phyloP scores from a whole-genome alignment of 768 basidiomycete species.

The Infundibulicybe gibba region DNA sequence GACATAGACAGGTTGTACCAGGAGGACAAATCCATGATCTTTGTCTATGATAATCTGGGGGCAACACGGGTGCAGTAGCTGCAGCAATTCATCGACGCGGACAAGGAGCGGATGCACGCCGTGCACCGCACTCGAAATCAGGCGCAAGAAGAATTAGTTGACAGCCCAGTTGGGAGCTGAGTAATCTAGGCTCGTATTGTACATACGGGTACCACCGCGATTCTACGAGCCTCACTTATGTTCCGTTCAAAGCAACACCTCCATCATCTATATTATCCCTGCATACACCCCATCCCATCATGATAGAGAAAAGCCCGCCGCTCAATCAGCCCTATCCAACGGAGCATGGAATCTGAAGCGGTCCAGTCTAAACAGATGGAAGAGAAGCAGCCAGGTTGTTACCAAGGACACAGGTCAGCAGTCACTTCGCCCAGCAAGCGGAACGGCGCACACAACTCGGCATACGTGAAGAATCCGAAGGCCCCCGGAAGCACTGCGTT shows the following conservation, averaged over 20 bases:
- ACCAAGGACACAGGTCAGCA: too few species aligned
- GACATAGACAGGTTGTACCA: conserved; percentile 47
- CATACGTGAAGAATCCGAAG: conserved; percentile 51
- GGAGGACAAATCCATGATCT: conserved; percentile 36
- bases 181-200: too few species aligned
- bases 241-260: too few species aligned
- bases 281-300: conserved; percentile 46
- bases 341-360: neutral
- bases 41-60: conserved; percentile 39
- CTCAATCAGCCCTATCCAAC: neutral
- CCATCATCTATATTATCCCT: conserved; percentile 5
- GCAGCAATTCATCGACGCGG: conserved; percentile 36
- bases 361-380: too few species aligned
- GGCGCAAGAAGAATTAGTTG: neutral
- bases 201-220: too few species aligned
- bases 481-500: conserved; percentile 44
- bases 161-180: too few species aligned
- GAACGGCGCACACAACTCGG: conserved; percentile 43
- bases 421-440: neutral
- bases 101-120: conserved; percentile 20
- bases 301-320: conserved; percentile 39
- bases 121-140: conserved; percentile 2
- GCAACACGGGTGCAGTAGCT: conserved; percentile 39
- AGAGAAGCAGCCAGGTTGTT: too few species aligned
- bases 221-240: too few species aligned